Conservation (phyloP, 169 alveolate species). For the Plasmodium adleri region DNA sequence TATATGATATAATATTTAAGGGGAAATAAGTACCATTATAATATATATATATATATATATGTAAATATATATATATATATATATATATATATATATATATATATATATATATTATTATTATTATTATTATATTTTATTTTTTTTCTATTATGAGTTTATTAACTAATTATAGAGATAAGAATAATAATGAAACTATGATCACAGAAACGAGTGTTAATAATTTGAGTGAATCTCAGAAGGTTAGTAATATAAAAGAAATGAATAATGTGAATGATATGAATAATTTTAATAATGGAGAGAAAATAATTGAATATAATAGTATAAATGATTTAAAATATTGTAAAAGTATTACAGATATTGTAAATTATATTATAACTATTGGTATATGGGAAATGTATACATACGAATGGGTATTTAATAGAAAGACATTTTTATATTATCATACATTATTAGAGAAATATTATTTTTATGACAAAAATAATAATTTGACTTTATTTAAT, state of each 20-base stretch:
- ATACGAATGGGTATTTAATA: constrained; percentile 61
- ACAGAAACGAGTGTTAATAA: not conserved
- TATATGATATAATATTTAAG: no score
- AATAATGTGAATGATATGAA: no score
- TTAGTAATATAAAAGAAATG: not conserved
- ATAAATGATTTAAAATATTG: constrained; percentile 33
- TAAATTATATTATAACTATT: constrained; percentile 35
- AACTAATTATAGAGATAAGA: not conserved
- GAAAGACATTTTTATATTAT: constrained; percentile 58
- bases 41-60: not conserved
- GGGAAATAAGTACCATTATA: no score
- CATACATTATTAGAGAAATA: constrained; percentile 34
- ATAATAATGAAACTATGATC: not conserved
- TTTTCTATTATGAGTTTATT: constrained; percentile 23
- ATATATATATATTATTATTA: not conserved
- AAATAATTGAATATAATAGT: not conserved
- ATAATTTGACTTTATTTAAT: constrained; percentile 45
- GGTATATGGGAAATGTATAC: constrained; percentile 74
- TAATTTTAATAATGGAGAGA: not conserved
- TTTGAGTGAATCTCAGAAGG: not conserved
- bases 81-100: not conserved
- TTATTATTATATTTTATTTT: not conserved
- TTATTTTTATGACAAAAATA: constrained; percentile 65
- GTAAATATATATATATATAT: not conserved
- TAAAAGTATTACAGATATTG: constrained; percentile 38